Evolutionary conservation across 768 basidiomycete species (phyloP).

Genomic region (Sistotremastrum niveocremeum): DNA sequence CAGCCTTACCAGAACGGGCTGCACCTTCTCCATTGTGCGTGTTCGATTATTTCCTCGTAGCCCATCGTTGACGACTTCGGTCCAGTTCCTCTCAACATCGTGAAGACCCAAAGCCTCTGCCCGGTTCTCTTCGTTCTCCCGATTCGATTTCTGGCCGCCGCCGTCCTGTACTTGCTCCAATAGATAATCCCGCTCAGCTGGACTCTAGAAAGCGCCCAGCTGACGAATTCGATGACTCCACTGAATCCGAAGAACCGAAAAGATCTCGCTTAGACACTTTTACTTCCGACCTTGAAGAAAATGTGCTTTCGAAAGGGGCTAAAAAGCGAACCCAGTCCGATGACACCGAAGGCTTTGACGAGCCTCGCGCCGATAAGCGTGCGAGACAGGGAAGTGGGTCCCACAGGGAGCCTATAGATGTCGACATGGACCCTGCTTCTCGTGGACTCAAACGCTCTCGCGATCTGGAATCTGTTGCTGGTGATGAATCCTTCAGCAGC

Average conservation of each 20-base stretch:
- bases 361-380: slow-evolving; percentile 19
- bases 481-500: slow-evolving; percentile 15
- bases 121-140: no score
- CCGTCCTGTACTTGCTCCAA: no score
- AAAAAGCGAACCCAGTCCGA: slow-evolving; percentile 10
- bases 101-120: no score
- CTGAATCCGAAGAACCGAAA: no score
- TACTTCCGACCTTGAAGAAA: neutral
- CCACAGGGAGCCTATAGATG: slow-evolving; percentile 32
- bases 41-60: no score
- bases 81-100: no score
- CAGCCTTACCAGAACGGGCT: no score
- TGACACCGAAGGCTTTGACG: slow-evolving; percentile 29
- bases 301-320: slow-evolving; percentile 1
- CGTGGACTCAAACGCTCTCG: slow-evolving; percentile 36
- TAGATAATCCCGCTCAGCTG: neutral
- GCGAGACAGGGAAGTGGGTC: slow-evolving; percentile 43
- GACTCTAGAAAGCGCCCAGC: neutral
- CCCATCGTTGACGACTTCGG: no score
- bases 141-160: no score
- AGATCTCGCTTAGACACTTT: no score
- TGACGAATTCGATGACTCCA: no score
- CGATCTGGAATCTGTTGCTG: slow-evolving; percentile 24
- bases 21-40: no score
- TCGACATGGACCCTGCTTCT: slow-evolving; percentile 32